Conservation (phyloP, 352 stramenopile species). For the Pythium plurisporium region DNA sequence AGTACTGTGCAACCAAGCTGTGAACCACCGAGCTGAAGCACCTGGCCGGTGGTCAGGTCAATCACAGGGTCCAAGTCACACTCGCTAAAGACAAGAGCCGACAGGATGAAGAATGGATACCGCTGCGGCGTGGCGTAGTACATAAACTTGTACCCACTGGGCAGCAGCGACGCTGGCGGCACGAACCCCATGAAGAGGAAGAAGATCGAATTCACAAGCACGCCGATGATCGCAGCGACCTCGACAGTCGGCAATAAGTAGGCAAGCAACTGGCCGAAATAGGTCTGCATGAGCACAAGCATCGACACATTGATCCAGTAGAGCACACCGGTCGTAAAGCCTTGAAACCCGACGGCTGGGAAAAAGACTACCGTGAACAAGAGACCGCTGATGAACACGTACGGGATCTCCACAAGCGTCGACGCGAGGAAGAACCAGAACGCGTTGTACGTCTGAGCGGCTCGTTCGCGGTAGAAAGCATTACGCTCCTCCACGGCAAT, state of each 20-base stretch:
- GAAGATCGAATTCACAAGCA: constrained; percentile 42
- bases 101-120: constrained; percentile 24
- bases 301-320: constrained; percentile 59
- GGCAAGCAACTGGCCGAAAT: constrained; percentile 68
- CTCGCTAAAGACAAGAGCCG: constrained; percentile 19
- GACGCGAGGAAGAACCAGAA: constrained; percentile 54
- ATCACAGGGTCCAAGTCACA: constrained; percentile 18
- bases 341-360: constrained; percentile 33
- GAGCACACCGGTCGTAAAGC: constrained; percentile 37
- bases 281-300: constrained; percentile 48
- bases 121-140: constrained; percentile 27
- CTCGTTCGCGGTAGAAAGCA: constrained; percentile 86
- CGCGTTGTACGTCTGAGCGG: constrained; percentile 74
- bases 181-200: constrained; percentile 42
- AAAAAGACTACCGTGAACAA: constrained; percentile 55
- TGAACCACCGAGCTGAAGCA: constrained; percentile 3
- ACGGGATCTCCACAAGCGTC: constrained; percentile 61
- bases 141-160: constrained; percentile 25
- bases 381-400: constrained; percentile 24
- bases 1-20: constrained; percentile 29
- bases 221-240: constrained; percentile 27
- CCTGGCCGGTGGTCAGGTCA: constrained; percentile 5
- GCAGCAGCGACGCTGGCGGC: constrained; percentile 22
- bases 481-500: constrained; percentile 81
- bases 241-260: constrained; percentile 31